Conservation (phyloP, 495 filamentous ascomycete genomes). For the Evernia prunastri region DNA sequence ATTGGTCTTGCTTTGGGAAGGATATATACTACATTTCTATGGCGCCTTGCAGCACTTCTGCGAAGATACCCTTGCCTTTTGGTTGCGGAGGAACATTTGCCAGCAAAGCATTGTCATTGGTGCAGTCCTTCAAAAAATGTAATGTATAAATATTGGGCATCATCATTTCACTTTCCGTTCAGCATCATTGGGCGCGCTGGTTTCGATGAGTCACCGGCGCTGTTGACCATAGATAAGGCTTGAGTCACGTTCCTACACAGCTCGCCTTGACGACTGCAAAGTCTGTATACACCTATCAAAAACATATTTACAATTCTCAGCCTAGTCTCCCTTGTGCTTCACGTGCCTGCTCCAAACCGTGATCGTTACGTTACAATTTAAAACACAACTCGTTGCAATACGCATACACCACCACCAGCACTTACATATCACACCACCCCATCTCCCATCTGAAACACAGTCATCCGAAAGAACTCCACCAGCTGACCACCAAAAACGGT, state of each 20-base stretch:
- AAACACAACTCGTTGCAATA: background rate
- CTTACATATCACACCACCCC: background rate
- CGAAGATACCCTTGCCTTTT: slow-evolving; percentile 18
- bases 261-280: background rate
- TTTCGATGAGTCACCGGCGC: slow-evolving; percentile 6
- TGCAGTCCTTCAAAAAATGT: slow-evolving; percentile 4
- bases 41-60: slow-evolving; percentile 12
- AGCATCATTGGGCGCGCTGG: slow-evolving; percentile 7
- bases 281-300: background rate
- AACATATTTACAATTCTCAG: background rate
- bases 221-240: background rate
- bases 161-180: background rate
- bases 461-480: background rate
- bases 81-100: slow-evolving; percentile 2
- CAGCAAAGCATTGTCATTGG: slow-evolving; percentile 4
- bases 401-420: background rate
- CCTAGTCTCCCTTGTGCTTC: background rate
- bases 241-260: background rate
- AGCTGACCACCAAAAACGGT: background rate
- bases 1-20: slow-evolving; percentile 1
- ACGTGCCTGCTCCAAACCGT: background rate
- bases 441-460: background rate
- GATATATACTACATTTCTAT: slow-evolving; percentile 7
- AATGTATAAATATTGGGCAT: slow-evolving; percentile 8
- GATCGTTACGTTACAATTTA: background rate